A percentile compares a stretch with the other conserved stretches of the same genome.
Evolutionary conservation across 2,329 filamentous ascomycete species (phyloP).

Genomic region (Fusarium verrucosum): DNA sequence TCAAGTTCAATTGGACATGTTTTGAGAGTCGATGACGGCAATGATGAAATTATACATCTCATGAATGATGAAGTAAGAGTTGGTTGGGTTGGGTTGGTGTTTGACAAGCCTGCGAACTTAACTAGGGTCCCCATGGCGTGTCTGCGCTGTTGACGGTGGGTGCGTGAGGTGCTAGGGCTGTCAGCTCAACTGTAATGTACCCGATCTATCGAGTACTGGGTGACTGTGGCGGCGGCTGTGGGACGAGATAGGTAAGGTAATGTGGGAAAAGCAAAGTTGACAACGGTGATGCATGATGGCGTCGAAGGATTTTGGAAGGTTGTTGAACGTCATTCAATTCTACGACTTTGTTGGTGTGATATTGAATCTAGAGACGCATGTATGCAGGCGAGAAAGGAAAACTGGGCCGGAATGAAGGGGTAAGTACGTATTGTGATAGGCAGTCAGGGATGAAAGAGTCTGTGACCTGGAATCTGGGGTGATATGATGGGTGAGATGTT

Average conservation of each 20-base stretch:
- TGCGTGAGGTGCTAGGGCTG: neutral
- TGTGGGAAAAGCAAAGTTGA: conserved; percentile 11
- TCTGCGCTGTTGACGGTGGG: neutral
- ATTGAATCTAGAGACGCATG: no score
- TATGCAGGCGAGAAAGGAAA: conserved; percentile 5
- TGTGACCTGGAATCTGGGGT: conserved; percentile 20
- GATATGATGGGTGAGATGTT: neutral
- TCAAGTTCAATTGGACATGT: no score
- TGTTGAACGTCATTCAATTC: neutral
- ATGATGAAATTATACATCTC: no score
- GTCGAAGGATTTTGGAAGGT: conserved; percentile 17
- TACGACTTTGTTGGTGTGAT: neutral
- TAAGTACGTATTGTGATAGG: conserved; percentile 2
- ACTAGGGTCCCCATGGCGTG: conserved; percentile 3
- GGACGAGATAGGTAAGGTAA: conserved; percentile 3
- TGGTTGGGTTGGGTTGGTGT: neutral
- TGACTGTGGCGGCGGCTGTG: conserved; percentile 26
- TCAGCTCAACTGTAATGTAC: neutral
- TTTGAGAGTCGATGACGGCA: no score
- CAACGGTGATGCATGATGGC: conserved; percentile 34
- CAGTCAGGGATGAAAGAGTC: conserved; percentile 25
- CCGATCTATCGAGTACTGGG: neutral
- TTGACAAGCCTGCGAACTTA: conserved; percentile 3
- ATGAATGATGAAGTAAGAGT: no score
- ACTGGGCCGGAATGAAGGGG: conserved; percentile 29